phyloP scores from a whole-genome alignment of 2,329 filamentous ascomycete species.

The Coniosporium tulheliwenetii region DNA sequence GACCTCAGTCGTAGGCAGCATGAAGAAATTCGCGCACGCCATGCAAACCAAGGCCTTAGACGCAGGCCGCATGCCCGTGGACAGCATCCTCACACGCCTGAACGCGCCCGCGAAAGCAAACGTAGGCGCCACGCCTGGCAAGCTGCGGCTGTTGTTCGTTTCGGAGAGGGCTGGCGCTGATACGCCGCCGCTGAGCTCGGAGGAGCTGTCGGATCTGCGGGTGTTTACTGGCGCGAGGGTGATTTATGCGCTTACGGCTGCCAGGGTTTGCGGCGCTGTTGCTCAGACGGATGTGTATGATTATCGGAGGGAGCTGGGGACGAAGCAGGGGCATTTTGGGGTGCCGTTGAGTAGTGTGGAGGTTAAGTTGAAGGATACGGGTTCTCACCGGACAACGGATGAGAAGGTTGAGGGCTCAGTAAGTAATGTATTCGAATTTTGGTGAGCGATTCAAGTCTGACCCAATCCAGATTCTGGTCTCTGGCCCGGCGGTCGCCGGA shows the following conservation, averaged over 20 bases:
- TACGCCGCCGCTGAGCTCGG: conserved; percentile 48
- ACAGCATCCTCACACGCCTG: conserved; percentile 45
- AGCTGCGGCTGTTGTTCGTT: conserved; percentile 66
- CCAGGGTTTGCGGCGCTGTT: conserved; percentile 78
- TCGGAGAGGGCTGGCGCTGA: conserved; percentile 54
- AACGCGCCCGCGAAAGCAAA: conserved; percentile 43
- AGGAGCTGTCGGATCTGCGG: conserved; percentile 63
- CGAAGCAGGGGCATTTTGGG: conserved; percentile 55
- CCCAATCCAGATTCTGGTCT: conserved; percentile 46
- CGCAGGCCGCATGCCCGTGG: conserved; percentile 57
- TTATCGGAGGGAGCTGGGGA: conserved; percentile 45
- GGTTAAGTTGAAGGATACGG: conserved; percentile 52
- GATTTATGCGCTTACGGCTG: conserved; percentile 69
- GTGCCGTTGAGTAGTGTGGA: conserved; percentile 67
- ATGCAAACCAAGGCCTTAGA: conserved; percentile 56
- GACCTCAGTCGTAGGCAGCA: conserved; percentile 41
- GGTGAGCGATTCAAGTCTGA: background rate
- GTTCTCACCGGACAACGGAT: conserved; percentile 46
- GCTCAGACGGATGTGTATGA: conserved; percentile 78
- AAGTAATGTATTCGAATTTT: conserved; percentile 1
- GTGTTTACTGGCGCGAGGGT: conserved; percentile 67
- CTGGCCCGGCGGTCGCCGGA: conserved; percentile 59
- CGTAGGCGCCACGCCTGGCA: conserved; percentile 49
- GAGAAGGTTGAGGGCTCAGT: conserved; percentile 23
- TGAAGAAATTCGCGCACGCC: conserved; percentile 55